phyloP scores from a whole-genome alignment of 352 stramenopile genomes.

The Globisporangium orthogonon region DNA sequence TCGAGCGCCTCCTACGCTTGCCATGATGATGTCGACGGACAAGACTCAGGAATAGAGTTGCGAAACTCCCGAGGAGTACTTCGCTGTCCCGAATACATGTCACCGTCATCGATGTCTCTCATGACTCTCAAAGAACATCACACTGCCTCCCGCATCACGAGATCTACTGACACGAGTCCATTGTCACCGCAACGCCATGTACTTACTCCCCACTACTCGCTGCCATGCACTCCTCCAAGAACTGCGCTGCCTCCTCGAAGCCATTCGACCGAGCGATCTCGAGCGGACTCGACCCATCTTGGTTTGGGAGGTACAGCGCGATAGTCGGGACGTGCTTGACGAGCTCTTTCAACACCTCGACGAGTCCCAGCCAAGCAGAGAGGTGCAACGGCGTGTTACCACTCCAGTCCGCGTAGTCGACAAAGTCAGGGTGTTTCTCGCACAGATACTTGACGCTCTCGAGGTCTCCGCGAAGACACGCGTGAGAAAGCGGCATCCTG shows the following conservation, averaged over 20 bases:
- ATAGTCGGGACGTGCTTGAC: constrained; percentile 31
- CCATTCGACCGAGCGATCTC: constrained; percentile 32
- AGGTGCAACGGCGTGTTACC: constrained; percentile 70
- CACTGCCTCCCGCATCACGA: no score
- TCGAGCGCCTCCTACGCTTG: background rate
- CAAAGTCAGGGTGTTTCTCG: constrained; percentile 45
- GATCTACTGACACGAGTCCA: no score
- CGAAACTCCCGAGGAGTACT: no score
- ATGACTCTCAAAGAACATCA: no score
- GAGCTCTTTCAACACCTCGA: constrained; percentile 25
- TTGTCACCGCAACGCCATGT: no score
- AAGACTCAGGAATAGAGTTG: no score
- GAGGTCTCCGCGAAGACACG: constrained; percentile 42
- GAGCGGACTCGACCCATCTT: constrained; percentile 34
- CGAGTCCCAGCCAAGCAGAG: constrained; percentile 34
- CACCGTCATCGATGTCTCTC: no score
- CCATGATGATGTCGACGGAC: constrained; percentile 1
- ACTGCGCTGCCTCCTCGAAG: constrained; percentile 14
- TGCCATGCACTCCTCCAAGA: constrained; percentile 15
- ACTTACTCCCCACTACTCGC: background rate
- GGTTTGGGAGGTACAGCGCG: constrained; percentile 49
- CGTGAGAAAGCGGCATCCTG: constrained; percentile 55
- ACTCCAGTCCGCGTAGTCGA: constrained; percentile 54
- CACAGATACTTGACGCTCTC: constrained; percentile 50
- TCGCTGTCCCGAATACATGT: no score